A percentile compares a stretch with the other conserved stretches of the same genome.
These are phyloP conservation scores for Globisporangium mamillatum DNA, from an alignment of 352 stramenopile species.

Conservation along the genomic window DNA sequence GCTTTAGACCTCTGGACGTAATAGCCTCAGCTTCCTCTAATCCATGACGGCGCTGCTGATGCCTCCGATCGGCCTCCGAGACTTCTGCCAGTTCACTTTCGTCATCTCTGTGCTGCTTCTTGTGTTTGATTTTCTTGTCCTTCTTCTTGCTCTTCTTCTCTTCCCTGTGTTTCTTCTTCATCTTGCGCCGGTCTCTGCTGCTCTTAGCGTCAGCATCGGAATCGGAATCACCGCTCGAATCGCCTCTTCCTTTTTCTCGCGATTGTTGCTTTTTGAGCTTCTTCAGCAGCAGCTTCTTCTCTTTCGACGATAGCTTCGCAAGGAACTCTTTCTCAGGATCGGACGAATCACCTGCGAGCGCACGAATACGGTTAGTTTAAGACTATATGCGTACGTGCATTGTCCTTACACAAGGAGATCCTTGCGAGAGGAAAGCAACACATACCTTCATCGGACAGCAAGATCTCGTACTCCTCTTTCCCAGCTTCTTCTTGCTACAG, in stretches of 20 bases:
- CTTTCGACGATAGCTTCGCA: constrained; percentile 55
- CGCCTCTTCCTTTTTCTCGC: constrained; percentile 4
- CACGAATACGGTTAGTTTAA: not conserved
- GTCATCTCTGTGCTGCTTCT: not conserved
- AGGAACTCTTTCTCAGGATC: constrained; percentile 51
- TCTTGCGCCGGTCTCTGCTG: constrained; percentile 16
- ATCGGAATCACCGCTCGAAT: constrained; percentile 22
- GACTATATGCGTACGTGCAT: not conserved
- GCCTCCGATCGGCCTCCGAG: not conserved
- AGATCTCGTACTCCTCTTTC: constrained; percentile 54
- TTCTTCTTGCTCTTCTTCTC: constrained; percentile 21
- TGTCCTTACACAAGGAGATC: not conserved
- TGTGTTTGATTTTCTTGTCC: not conserved
- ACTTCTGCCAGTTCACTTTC: not conserved
- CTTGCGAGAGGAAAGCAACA: not conserved
- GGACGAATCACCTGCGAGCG: constrained; percentile 18
- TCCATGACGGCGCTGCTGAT: not conserved
- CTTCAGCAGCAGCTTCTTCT: constrained; percentile 62
- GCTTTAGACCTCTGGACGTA: not conserved
- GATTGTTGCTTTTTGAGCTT: constrained; percentile 44
- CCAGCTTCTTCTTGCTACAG: constrained; percentile 23
- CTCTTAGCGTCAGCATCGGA: constrained; percentile 20
- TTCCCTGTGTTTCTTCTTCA: constrained; percentile 18
- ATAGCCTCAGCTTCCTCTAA: not conserved
- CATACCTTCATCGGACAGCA: constrained; percentile 61